phyloP scores from a whole-genome alignment of 495 filamentous ascomycete genomes.

The Xylaria scruposa region DNA sequence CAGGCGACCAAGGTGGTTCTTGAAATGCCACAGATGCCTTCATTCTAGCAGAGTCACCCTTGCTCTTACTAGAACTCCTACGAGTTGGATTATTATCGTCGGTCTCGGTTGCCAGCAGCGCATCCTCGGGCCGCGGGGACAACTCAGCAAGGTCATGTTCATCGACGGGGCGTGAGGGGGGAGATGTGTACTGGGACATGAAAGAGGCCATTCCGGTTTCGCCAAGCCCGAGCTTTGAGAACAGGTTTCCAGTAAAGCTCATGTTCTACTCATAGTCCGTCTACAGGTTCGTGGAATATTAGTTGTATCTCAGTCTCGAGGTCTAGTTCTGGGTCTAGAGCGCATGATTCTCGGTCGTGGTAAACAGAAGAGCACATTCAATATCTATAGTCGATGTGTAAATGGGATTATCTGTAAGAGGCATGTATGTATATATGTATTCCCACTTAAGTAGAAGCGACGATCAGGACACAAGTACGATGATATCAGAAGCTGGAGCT shows the following conservation, averaged over 20 bases:
- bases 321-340: neutral
- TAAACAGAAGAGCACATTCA: neutral
- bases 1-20: conserved; percentile 20
- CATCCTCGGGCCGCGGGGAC: conserved; percentile 49
- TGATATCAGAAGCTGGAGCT: too few species aligned
- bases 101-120: conserved; percentile 34
- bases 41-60: neutral
- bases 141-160: conserved; percentile 53
- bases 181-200: conserved; percentile 33
- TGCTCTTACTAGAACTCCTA: neutral
- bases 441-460: too few species aligned
- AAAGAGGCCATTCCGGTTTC: conserved; percentile 36
- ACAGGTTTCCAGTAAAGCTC: conserved; percentile 36
- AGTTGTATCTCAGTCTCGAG: neutral
- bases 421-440: too few species aligned
- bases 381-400: too few species aligned
- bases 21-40: conserved; percentile 27
- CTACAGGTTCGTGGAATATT: neutral
- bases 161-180: conserved; percentile 28
- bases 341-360: neutral
- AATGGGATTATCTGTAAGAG: too few species aligned
- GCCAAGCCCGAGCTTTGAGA: conserved; percentile 36
- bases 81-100: neutral
- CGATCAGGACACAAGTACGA: too few species aligned
- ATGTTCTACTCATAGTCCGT: conserved; percentile 23